Base-by-base conservation (phyloP, 2,329 filamentous ascomycete genomes). In the Coniochaeta sp. region DNA sequence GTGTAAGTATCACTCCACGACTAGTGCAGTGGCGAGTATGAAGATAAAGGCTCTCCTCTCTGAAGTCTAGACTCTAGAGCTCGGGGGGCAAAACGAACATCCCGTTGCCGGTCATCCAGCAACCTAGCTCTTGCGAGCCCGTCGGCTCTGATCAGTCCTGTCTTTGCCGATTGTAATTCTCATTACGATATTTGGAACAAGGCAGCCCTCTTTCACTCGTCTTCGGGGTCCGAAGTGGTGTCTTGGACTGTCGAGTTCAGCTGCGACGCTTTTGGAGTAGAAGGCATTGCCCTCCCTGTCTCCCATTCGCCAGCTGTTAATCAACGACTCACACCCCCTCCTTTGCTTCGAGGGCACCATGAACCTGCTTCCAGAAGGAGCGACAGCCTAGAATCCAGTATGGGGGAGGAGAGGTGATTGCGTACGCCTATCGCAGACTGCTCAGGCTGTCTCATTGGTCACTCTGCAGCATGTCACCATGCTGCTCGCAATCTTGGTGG, bases 291-390 rank as follows among this genome's bases (percentile, higher is more conserved):
- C 26, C 26, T n/a, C 17, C 14, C 24, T 31, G n/a, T 52, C 47
- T 31, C 47, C 47, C 31, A 52, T 52, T 52, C 22, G 47, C 47
- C 47, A 31, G 47, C 47, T 52, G 22, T n/a, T 52, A 7, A 31
- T 28, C 47, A 26, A 19, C 24, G 16, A 28, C 22, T 14, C 24
- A 52, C 43, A 47, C 43, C 43, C 43, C 43, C 43, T 28, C 26
- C 26, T 28, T 26, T 47, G n/a, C 19, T 24, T 47, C 43, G 31
- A 12, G n/a, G 12, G 17, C 47, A 31, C 22, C 47, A 52, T 5
- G 47, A 52, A 52, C 47, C 47, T 52, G 47, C 47, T 52, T 52
- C 47, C 26, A 52, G 47, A 52, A 52, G 47, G 26, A 52, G 47
- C 22, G 14, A 52, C 24, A 14, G 47, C 14, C 24, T 24, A 26